Evolutionary conservation across 2,329 filamentous ascomycete genomes (phyloP).

Genomic region (Neoascochyta sp.): DNA sequence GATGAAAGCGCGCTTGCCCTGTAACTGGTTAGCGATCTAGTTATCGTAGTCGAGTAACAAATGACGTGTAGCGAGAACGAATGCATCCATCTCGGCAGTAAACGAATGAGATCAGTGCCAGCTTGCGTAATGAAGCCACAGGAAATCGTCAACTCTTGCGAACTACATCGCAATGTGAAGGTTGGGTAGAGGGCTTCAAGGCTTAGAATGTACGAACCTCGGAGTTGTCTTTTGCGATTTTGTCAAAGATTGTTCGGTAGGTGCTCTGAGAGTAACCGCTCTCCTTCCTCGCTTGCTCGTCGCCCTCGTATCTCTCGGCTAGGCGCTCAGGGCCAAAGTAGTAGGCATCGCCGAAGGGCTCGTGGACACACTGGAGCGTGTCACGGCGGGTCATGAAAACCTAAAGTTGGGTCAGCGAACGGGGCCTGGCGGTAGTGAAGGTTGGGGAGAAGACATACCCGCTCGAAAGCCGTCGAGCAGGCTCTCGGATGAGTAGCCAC

Average conservation of each 20-base stretch:
- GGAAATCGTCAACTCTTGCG: too few species aligned
- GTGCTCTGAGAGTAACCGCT: constrained; percentile 69
- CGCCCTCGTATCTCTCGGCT: constrained; percentile 68
- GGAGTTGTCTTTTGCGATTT: constrained; percentile 66
- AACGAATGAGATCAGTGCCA: too few species aligned
- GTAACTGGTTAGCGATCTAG: constrained; percentile 23
- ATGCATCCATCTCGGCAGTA: too few species aligned
- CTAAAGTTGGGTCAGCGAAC: constrained; percentile 16
- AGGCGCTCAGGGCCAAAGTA: constrained; percentile 93
- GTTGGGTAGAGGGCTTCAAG: constrained; percentile 12
- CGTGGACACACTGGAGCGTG: constrained; percentile 78
- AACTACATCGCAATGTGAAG: too few species aligned
- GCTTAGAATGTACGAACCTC: constrained; percentile 56
- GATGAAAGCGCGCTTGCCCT: constrained; percentile 93
- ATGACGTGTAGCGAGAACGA: too few species aligned
- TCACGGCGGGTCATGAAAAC: constrained; percentile 95
- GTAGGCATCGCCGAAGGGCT: constrained; percentile 95
- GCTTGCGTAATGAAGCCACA: too few species aligned
- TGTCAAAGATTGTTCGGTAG: constrained; percentile 72
- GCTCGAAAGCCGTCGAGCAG: constrained; percentile 95
- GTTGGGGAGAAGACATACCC: constrained; percentile 56
- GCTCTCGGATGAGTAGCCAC: constrained; percentile 90
- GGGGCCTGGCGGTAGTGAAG: background rate
- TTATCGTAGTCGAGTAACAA: too few species aligned
- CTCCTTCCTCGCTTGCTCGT: constrained; percentile 47